Conservation (phyloP, 371 early-diverging fungal genomes). For the Furculomyces boomerangus region DNA sequence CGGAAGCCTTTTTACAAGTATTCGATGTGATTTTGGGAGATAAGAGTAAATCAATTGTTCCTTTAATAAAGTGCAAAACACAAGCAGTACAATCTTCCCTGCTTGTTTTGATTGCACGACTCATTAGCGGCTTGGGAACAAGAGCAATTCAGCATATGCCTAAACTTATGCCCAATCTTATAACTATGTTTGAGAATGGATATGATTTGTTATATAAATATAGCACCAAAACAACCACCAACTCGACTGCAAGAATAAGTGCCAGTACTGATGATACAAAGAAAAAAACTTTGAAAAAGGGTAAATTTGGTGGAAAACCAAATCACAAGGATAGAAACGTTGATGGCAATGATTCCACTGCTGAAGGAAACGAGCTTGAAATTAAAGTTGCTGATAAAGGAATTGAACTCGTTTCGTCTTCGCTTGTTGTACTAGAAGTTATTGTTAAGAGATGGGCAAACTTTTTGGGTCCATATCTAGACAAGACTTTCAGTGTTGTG, state of each 20-base stretch:
- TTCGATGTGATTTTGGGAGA: conserved; percentile 37
- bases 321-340: background rate
- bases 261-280: too few relatives aligned
- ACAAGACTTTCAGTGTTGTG: conserved; percentile 29
- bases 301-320: too few relatives aligned
- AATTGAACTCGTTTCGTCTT: conserved; percentile 16
- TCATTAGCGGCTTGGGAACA: conserved; percentile 56
- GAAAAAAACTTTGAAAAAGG: too few relatives aligned
- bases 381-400: background rate
- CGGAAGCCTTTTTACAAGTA: conserved; percentile 36
- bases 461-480: conserved; percentile 66
- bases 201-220: background rate
- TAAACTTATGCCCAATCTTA: conserved; percentile 55
- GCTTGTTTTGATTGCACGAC: conserved; percentile 41
- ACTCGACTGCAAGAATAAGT: background rate
- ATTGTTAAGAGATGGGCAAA: conserved; percentile 54
- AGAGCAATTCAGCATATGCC: conserved; percentile 70
- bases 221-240: background rate
- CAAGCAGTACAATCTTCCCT: conserved; percentile 52
- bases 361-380: background rate
- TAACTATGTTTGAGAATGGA: conserved; percentile 5
- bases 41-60: background rate
- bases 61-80: conserved; percentile 19
- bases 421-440: conserved; percentile 47
- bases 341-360: background rate